These are phyloP conservation scores for Saccharomyces hybrid DNA, from an alignment of 1,139 yeast species.

Conservation along the genomic window DNA sequence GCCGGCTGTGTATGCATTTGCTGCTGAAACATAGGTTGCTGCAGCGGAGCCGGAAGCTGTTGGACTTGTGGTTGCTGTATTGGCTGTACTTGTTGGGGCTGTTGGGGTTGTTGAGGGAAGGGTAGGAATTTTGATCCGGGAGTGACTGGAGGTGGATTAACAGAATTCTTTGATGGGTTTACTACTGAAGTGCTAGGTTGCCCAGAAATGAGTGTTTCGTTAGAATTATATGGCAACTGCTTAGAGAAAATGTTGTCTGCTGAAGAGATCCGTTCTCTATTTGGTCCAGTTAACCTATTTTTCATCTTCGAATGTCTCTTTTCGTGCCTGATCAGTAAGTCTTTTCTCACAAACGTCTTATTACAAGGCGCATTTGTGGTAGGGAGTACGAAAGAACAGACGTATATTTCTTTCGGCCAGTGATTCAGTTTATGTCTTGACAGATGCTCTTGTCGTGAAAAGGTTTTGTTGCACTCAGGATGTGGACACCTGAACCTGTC, in stretches of 20 bases:
- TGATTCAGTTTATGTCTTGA: slow-evolving; percentile 36
- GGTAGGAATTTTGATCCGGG: slow-evolving; percentile 2
- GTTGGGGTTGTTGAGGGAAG: slow-evolving; percentile 7
- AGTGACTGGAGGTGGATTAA: background rate
- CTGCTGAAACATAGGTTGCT: background rate
- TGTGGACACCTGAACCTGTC: slow-evolving; percentile 32
- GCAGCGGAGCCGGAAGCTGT: slow-evolving; percentile 3
- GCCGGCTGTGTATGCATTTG: background rate
- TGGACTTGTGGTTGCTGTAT: slow-evolving; percentile 1
- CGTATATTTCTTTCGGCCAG: slow-evolving; percentile 38
- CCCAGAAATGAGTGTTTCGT: background rate
- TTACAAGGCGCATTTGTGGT: slow-evolving; percentile 35
- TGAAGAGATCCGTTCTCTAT: slow-evolving; percentile 2
- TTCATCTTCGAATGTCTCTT: slow-evolving; percentile 38
- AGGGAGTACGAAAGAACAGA: slow-evolving; percentile 37
- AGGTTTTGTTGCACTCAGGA: slow-evolving; percentile 36
- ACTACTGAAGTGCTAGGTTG: background rate
- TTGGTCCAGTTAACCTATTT: background rate
- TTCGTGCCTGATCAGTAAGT: slow-evolving; percentile 43
- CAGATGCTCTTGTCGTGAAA: slow-evolving; percentile 35
- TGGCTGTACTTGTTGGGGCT: slow-evolving; percentile 1
- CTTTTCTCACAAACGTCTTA: slow-evolving; percentile 55
- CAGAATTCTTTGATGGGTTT: slow-evolving; percentile 2
- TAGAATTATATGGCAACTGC: background rate
- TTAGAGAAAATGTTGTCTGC: background rate